Conservation (phyloP, 2,329 filamentous ascomycete genomes). For the Aspergillus sp. region DNA sequence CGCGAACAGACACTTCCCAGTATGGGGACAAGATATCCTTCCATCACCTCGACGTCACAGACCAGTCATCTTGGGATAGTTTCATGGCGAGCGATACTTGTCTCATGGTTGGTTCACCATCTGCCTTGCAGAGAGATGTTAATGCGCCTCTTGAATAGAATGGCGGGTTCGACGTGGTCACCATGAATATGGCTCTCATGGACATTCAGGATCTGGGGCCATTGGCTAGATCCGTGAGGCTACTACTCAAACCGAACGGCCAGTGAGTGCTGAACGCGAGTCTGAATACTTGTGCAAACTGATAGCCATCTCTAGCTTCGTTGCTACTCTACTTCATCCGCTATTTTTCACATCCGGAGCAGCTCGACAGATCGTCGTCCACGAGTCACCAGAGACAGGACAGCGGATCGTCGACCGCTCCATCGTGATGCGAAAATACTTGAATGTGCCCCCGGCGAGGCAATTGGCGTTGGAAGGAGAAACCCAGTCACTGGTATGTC, state of each 20-base stretch:
- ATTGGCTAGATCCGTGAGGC: conserved; percentile 37
- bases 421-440: conserved; percentile 39
- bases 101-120: background rate
- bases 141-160: conserved; percentile 11
- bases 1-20: conserved; percentile 3
- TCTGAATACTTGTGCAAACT: background rate
- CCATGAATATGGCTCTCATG: conserved; percentile 50
- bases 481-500: conserved; percentile 25
- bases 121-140: background rate
- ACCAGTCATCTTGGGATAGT: conserved; percentile 23
- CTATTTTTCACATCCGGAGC: conserved; percentile 46
- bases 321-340: conserved; percentile 46
- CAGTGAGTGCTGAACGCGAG: conserved; percentile 30
- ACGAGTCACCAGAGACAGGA: conserved; percentile 31
- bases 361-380: conserved; percentile 36
- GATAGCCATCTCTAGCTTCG: conserved; percentile 32
- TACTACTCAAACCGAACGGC: conserved; percentile 37
- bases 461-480: conserved; percentile 35
- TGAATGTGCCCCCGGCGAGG: conserved; percentile 36
- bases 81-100: conserved; percentile 13
- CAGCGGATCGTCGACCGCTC: conserved; percentile 30
- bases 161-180: conserved; percentile 38
- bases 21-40: conserved; percentile 23
- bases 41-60: conserved; percentile 37
- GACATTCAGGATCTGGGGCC: conserved; percentile 42